Conservation (phyloP, 2,329 filamentous ascomycete genomes). For the Aspergillus fumigatiaffinis region DNA sequence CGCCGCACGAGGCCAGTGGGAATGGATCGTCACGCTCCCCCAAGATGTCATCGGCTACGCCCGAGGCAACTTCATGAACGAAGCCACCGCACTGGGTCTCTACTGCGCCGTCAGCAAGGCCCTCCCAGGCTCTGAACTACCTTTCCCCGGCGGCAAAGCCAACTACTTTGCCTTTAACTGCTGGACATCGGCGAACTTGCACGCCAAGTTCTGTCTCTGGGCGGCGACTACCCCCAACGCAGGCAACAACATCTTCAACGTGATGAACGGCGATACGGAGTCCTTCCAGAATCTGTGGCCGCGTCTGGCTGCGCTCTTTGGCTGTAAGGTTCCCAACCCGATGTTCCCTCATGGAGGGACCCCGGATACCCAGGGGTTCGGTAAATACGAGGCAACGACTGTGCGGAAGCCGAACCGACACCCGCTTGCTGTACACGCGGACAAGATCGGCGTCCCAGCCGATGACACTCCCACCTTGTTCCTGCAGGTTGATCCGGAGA, state of each 20-base stretch:
- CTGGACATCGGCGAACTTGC: constrained; percentile 30
- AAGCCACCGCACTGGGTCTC: constrained; percentile 38
- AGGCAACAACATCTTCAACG: constrained; percentile 42
- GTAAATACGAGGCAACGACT: constrained; percentile 7
- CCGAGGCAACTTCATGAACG: constrained; percentile 42
- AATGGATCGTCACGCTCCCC: constrained; percentile 44
- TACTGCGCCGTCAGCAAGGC: constrained; percentile 32
- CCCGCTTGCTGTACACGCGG: constrained; percentile 20
- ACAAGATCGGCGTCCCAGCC: constrained; percentile 18
- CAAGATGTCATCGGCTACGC: constrained; percentile 46
- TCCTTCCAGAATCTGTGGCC: constrained; percentile 42
- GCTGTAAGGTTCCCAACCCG: constrained; percentile 24
- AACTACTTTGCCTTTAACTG: constrained; percentile 34
- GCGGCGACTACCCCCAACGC: constrained; percentile 26
- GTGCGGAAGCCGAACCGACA: constrained; percentile 15
- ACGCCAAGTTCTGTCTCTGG: constrained; percentile 38
- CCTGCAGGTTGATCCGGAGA: constrained; percentile 36
- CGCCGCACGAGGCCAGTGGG: constrained; percentile 28
- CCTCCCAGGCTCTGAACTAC: constrained; percentile 27
- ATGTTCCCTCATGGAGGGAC: constrained; percentile 23
- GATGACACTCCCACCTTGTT: constrained; percentile 8
- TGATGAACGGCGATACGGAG: constrained; percentile 38
- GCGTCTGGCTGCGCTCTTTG: constrained; percentile 34
- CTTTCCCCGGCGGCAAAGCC: constrained; percentile 32
- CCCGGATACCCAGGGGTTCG: constrained; percentile 4